Evolutionary conservation across 192 early-diverging fungal genomes (phyloP).

Genomic region (Podila minutissima): DNA sequence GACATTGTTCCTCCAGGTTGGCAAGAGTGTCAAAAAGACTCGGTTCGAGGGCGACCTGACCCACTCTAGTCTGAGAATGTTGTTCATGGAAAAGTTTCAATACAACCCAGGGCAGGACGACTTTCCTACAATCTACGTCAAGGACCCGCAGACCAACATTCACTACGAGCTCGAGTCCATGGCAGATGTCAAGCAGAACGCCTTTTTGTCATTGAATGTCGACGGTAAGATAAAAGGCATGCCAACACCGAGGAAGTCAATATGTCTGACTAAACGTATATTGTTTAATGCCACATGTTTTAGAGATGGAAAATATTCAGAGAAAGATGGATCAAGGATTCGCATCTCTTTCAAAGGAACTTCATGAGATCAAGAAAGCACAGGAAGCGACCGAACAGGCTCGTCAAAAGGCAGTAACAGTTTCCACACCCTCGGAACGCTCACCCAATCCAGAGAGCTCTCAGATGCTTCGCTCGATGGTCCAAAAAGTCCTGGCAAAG

Average conservation of each 20-base stretch:
- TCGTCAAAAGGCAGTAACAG: conserved; percentile 10
- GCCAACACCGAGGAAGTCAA: no score
- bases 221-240: conserved; percentile 53
- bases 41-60: conserved; percentile 62
- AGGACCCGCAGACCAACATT: conserved; percentile 60
- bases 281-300: neutral
- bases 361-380: conserved; percentile 44
- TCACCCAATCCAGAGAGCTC: conserved; percentile 7
- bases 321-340: conserved; percentile 48
- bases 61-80: conserved; percentile 66
- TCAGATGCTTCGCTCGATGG: conserved; percentile 26
- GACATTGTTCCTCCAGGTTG: conserved; percentile 70
- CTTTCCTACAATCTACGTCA: conserved; percentile 76
- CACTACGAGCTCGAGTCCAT: conserved; percentile 76
- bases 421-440: conserved; percentile 6
- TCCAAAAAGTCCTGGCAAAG: conserved; percentile 35
- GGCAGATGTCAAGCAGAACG: conserved; percentile 66
- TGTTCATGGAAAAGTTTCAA: conserved; percentile 80
- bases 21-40: conserved; percentile 69
- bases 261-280: no score
- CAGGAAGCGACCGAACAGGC: conserved; percentile 10
- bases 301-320: conserved; percentile 53
- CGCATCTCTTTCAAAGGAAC: conserved; percentile 28
- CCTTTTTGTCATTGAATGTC: conserved; percentile 61
- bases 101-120: conserved; percentile 69